Conservation (phyloP, 2,329 filamentous ascomycete species). For the Fusarium torreyae region DNA sequence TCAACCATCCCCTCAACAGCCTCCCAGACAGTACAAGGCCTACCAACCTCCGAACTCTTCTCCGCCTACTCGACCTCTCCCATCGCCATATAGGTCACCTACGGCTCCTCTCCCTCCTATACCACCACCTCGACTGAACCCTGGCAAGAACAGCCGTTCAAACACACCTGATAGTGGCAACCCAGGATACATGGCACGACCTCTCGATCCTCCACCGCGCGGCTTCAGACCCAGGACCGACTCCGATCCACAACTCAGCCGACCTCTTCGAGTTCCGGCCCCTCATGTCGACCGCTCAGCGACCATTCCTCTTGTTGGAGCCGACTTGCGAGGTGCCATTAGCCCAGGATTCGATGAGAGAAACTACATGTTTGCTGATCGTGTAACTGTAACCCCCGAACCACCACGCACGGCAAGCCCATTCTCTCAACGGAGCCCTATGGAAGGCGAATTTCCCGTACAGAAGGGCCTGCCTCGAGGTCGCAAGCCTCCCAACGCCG, state of each 20-base stretch:
- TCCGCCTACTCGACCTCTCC: slow-evolving; percentile 33
- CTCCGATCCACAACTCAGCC: slow-evolving; percentile 43
- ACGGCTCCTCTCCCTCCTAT: slow-evolving; percentile 34
- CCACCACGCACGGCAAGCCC: slow-evolving; percentile 48
- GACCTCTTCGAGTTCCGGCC: slow-evolving; percentile 46
- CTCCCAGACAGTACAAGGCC: slow-evolving; percentile 34
- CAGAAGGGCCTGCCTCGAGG: slow-evolving; percentile 56
- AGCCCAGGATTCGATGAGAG: slow-evolving; percentile 43
- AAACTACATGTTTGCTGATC: slow-evolving; percentile 40
- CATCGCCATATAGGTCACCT: slow-evolving; percentile 30
- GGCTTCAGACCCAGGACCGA: slow-evolving; percentile 49
- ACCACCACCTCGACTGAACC: slow-evolving; percentile 31
- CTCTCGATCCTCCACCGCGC: slow-evolving; percentile 48
- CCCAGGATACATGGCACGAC: slow-evolving; percentile 41
- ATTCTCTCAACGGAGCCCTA: slow-evolving; percentile 43
- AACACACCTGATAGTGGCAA: slow-evolving; percentile 11
- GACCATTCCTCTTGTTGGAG: slow-evolving; percentile 20
- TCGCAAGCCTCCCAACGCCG: slow-evolving; percentile 44
- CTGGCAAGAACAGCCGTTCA: slow-evolving; percentile 26
- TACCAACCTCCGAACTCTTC: slow-evolving; percentile 36
- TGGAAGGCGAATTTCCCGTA: slow-evolving; percentile 55
- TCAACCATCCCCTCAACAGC: slow-evolving; percentile 23
- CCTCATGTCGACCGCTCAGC: slow-evolving; percentile 36
- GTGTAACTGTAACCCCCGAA: slow-evolving; percentile 31
- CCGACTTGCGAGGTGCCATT: slow-evolving; percentile 43